Conservation (phyloP, 306 rosid species). For the Erythrophleum fordii region DNA sequence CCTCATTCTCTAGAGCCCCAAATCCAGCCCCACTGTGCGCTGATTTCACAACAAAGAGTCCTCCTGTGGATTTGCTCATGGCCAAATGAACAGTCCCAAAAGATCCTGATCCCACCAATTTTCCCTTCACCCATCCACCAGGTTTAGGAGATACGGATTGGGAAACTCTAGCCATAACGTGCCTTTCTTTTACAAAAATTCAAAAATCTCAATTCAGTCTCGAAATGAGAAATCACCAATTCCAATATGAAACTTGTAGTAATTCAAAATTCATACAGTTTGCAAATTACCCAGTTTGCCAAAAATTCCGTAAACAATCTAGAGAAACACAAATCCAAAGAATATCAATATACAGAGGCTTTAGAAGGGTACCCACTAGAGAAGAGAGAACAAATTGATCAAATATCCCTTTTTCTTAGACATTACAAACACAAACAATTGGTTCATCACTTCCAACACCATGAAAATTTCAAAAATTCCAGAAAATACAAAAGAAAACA, state of each 20-base stretch:
- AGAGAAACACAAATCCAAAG: neutral
- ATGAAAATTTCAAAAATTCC: neutral
- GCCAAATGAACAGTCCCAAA: constrained; percentile 72
- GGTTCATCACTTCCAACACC: neutral
- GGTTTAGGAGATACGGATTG: constrained; percentile 27
- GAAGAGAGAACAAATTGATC: constrained; percentile 27
- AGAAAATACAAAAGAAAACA: neutral
- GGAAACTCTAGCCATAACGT: constrained; percentile 35
- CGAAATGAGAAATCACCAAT: constrained; percentile 35
- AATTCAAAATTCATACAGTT: neutral
- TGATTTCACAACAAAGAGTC: constrained; percentile 66
- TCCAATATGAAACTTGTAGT: neutral
- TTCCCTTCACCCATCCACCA: constrained; percentile 64
- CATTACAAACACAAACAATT: neutral
- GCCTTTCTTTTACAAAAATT: neutral
- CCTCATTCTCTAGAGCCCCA: constrained; percentile 52
- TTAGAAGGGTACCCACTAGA: neutral
- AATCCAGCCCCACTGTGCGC: constrained; percentile 42
- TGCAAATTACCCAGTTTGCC: neutral
- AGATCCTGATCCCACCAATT: constrained; percentile 64
- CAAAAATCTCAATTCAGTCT: neutral
- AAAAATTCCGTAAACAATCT: neutral
- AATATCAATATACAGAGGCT: neutral
- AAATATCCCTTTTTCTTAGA: constrained; percentile 1
- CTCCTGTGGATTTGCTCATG: constrained; percentile 57